Conservation (phyloP, 2,329 filamentous ascomycete genomes). For the Tolypocladium album region DNA sequence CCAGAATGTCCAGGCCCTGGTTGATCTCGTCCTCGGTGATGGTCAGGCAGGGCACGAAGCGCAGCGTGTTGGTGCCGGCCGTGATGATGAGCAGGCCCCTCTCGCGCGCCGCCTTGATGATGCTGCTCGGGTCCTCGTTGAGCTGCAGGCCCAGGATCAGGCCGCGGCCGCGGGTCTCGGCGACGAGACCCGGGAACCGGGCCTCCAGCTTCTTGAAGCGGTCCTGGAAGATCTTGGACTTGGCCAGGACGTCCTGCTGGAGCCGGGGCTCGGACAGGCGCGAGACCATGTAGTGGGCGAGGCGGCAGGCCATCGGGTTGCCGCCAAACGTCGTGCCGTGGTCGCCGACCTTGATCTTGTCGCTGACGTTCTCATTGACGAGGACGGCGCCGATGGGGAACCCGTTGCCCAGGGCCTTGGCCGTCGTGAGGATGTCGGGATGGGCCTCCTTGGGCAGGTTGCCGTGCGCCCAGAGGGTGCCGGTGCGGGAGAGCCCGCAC, state of each 20-base stretch:
- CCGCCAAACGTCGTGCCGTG: conserved; percentile 93
- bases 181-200: conserved; percentile 56
- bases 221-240: conserved; percentile 40
- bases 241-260: conserved; percentile 57
- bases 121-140: conserved; percentile 55
- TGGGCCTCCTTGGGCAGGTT: conserved; percentile 68
- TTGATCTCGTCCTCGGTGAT: conserved; percentile 74
- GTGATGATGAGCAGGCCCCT: conserved; percentile 84
- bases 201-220: conserved; percentile 36
- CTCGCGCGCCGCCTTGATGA: conserved; percentile 80
- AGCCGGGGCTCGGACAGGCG: conserved; percentile 63
- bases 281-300: conserved; percentile 78
- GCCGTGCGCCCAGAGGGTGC: conserved; percentile 80
- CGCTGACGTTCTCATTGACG: conserved; percentile 27
- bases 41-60: conserved; percentile 81
- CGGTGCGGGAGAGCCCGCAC: conserved; percentile 81
- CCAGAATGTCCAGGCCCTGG: conserved; percentile 65
- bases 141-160: conserved; percentile 84
- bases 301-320: conserved; percentile 73
- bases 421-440: conserved; percentile 86
- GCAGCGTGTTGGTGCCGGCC: conserved; percentile 80
- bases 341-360: conserved; percentile 51
- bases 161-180: conserved; percentile 72
- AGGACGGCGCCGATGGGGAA: conserved; percentile 77
- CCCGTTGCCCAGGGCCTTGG: conserved; percentile 93